These are phyloP conservation scores for Protostelium mycophagum DNA, from an alignment of 78 protist species.

Conservation along the genomic window DNA sequence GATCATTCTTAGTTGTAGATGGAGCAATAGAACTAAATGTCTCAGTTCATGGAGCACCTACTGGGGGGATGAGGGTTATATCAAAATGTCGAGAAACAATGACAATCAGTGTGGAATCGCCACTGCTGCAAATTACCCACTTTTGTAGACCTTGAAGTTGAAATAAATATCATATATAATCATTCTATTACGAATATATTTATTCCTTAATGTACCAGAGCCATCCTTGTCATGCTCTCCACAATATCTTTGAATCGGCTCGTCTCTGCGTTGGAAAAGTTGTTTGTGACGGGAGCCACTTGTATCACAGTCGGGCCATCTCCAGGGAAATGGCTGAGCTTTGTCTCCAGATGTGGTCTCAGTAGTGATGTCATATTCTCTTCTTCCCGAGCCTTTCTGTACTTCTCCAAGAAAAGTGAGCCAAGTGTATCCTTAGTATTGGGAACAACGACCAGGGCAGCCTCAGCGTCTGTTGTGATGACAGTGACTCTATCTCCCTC, in stretches of 20 bases:
- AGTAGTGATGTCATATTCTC: neutral
- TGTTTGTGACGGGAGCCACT: neutral
- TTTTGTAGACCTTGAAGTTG: slow-evolving; percentile 2
- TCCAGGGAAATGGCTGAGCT: neutral
- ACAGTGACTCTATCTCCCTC: neutral
- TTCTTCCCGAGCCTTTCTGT: neutral
- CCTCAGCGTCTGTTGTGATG: neutral
- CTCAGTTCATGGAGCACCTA: slow-evolving; percentile 62
- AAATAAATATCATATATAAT: slow-evolving; percentile 7
- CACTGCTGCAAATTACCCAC: slow-evolving; percentile 32
- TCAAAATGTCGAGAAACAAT: slow-evolving; percentile 20
- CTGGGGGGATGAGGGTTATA: slow-evolving; percentile 63
- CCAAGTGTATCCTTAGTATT: neutral
- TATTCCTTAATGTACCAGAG: too few relatives aligned
- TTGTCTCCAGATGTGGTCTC: neutral
- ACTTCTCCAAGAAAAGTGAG: neutral
- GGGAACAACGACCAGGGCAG: neutral
- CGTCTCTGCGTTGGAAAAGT: neutral
- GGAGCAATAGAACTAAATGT: neutral
- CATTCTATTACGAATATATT: neutral
- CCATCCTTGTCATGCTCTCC: neutral
- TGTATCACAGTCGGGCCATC: neutral
- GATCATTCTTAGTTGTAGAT: slow-evolving; percentile 5
- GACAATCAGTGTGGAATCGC: slow-evolving; percentile 53
- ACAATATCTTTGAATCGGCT: neutral